Percentiles rank a stretch among this genome's conserved stretches.
phyloP scores from a whole-genome alignment of 2,329 filamentous ascomycete species.

The Stagonosporopsis chrysanthemi region DNA sequence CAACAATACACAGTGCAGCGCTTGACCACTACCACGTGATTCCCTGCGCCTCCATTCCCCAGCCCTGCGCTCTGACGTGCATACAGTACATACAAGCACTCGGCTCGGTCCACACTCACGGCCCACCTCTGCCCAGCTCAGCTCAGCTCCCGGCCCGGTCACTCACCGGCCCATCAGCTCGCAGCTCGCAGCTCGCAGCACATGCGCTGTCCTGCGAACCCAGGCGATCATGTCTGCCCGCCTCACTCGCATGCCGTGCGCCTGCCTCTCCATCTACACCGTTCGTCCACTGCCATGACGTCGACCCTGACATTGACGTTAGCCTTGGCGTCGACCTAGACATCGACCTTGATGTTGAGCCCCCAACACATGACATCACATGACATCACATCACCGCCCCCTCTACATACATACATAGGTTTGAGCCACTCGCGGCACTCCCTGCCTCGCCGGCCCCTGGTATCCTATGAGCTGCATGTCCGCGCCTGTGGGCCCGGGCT shows the following conservation, averaged over 20 bases:
- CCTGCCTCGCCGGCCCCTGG: slow-evolving; percentile 27
- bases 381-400: too few relatives aligned
- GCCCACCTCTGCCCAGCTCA: background rate
- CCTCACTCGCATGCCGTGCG: background rate
- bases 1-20: too few relatives aligned
- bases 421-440: slow-evolving; percentile 26
- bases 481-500: slow-evolving; percentile 39
- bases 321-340: too few relatives aligned
- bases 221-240: background rate
- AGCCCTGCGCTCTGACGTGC: background rate
- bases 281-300: slow-evolving; percentile 29
- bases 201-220: slow-evolving; percentile 32
- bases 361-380: too few relatives aligned
- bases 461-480: slow-evolving; percentile 49
- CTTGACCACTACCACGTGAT: too few relatives aligned
- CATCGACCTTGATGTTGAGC: too few relatives aligned
- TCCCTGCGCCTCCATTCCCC: background rate
- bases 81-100: too few relatives aligned
- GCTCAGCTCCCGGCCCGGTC: slow-evolving; percentile 3
- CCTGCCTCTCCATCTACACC: slow-evolving; percentile 1
- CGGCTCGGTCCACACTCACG: too few relatives aligned
- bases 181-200: slow-evolving; percentile 6
- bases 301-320: background rate
- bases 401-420: too few relatives aligned
- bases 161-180: background rate